A percentile compares a stretch with the other conserved stretches of the same genome.
Conservation (phyloP, 257 asterid genomes). For the Lycium ferocissimum region DNA sequence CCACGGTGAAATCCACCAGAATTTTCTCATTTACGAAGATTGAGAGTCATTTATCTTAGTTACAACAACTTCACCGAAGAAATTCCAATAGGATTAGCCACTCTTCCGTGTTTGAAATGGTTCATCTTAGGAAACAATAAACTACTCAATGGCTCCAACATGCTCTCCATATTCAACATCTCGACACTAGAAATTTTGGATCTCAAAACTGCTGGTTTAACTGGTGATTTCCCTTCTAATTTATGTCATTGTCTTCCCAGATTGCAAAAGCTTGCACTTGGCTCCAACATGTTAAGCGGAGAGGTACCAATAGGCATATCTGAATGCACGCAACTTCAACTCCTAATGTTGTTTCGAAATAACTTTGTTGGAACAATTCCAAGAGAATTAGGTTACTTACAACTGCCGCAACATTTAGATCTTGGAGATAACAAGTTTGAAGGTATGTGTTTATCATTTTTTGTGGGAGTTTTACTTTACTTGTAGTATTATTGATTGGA, state of each 20-base stretch:
- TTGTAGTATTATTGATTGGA: too few relatives aligned
- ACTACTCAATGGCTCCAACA: neutral
- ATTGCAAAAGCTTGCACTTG: constrained; percentile 22
- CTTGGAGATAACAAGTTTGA: constrained; percentile 23
- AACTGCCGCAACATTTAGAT: constrained; percentile 27
- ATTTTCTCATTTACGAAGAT: constrained; percentile 27
- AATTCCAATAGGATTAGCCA: neutral
- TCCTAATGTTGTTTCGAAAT: neutral
- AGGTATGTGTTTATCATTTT: neutral
- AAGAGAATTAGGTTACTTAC: neutral
- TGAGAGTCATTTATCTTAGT: neutral
- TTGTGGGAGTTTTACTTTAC: neutral
- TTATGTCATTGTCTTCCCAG: neutral
- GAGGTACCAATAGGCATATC: constrained; percentile 30
- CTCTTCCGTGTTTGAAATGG: too few relatives aligned
- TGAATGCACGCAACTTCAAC: neutral
- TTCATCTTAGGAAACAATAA: neutral
- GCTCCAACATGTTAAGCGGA: constrained; percentile 34
- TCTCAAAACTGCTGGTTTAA: neutral
- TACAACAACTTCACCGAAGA: neutral
- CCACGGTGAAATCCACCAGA: constrained; percentile 38
- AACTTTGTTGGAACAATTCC: neutral
- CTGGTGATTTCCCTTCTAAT: neutral
- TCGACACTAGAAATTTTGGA: neutral
- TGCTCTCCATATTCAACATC: neutral